phyloP scores from a whole-genome alignment of 1,284 basidiomycete species.

The Ustilago trichophora region DNA sequence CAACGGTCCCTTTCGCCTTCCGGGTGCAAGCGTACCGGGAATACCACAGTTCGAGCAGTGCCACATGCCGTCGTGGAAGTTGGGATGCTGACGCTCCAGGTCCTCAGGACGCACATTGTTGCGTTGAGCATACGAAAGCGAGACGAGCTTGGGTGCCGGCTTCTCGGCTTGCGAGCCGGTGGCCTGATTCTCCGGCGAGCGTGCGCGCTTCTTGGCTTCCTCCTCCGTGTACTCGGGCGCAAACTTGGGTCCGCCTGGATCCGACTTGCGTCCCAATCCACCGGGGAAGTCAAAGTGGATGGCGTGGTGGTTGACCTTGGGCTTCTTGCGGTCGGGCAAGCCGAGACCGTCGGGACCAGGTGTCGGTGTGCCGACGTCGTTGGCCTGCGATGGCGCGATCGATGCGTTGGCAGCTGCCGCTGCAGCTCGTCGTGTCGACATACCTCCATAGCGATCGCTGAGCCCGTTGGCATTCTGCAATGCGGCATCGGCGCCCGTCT shows the following conservation, averaged over 20 bases:
- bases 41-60: slow-evolving; percentile 65
- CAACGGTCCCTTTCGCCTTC: slow-evolving; percentile 77
- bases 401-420: slow-evolving; percentile 59
- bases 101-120: slow-evolving; percentile 61
- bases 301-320: slow-evolving; percentile 54
- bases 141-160: slow-evolving; percentile 41
- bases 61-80: slow-evolving; percentile 64
- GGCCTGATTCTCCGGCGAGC: slow-evolving; percentile 45
- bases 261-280: slow-evolving; percentile 54
- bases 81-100: slow-evolving; percentile 61
- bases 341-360: slow-evolving; percentile 46
- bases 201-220: slow-evolving; percentile 44
- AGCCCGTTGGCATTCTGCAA: slow-evolving; percentile 25
- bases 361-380: slow-evolving; percentile 51
- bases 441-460: slow-evolving; percentile 42
- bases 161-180: slow-evolving; percentile 37
- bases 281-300: slow-evolving; percentile 61
- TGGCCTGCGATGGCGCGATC: slow-evolving; percentile 47
- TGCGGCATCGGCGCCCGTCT: slow-evolving; percentile 27
- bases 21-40: slow-evolving; percentile 55
- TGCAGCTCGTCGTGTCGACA: slow-evolving; percentile 53
- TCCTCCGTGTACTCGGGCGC: slow-evolving; percentile 47
- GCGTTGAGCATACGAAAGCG: slow-evolving; percentile 39
- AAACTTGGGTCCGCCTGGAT: slow-evolving; percentile 49
- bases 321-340: slow-evolving; percentile 45